Evolutionary conservation across 495 filamentous ascomycete species (phyloP), one percentile per base, ranked within the genome.

Genomic region (Penicillium steckii): DNA sequence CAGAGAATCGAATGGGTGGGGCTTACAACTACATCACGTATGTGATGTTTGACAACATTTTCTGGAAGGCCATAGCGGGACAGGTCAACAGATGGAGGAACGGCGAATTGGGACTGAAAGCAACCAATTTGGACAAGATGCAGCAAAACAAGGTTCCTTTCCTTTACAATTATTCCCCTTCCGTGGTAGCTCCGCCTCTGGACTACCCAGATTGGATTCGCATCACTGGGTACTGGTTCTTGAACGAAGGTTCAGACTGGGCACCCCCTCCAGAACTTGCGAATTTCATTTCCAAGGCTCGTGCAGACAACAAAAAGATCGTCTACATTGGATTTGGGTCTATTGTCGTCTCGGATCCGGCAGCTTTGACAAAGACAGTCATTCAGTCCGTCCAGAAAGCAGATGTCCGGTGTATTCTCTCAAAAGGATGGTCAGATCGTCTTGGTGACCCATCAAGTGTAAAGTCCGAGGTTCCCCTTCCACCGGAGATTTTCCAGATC

Each of bases 361-460:
- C 82, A 29, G 90, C 89, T 46, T 77, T 98, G 64, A 97, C 93
- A 29, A 82, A 85, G 59, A 91, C 92, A 0, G 87, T 98, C 10
- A 86, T 98, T 26, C 89, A 95, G 48, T 91, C 90, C 0, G 90
- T 97, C 5, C 69, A 83, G 48, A 96, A 95, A 68, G 95, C 95
- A 0, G 93, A 95, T 60, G 90, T 97, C 4, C 83, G 93, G 40
- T 97, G 95, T 59, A 94, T 98, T 59, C 79, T 98, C 7, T 95
- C 90, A 22, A 97, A 97, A 65, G 94, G 94, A n/a, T 98, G 94
- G 94, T 96, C 91, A n/a, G 94, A 97, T 66, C 83, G 92, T 18
- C 77, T 91, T 12, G 84, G 78, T 56, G 80, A 78, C 27, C 76
- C 83, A 37, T 73, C 82, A 19, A 77, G 79, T 43, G 68, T 70